These are phyloP conservation scores for Lepraria neglecta DNA, from an alignment of 495 filamentous ascomycete species.

Conservation along the genomic window DNA sequence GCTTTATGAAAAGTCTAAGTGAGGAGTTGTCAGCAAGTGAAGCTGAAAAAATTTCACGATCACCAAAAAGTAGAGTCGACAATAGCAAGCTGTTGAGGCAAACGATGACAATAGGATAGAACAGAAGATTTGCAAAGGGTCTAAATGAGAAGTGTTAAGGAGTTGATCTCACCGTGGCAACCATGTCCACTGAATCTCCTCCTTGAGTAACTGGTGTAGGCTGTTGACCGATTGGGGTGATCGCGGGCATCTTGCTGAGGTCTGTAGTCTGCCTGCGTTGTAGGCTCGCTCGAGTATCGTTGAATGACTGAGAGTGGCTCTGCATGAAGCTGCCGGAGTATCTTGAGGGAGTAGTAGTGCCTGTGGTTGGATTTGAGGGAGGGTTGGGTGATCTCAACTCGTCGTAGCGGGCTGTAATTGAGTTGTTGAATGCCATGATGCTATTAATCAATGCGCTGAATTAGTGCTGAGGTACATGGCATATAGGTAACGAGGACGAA, in stretches of 20 bases:
- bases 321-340: conserved; percentile 52
- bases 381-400: conserved; percentile 73
- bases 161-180: conserved; percentile 45
- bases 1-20: conserved; percentile 37
- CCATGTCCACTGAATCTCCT: conserved; percentile 52
- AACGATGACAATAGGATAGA: neutral
- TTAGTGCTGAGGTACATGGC: conserved; percentile 17
- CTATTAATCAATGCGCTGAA: conserved; percentile 10
- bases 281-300: conserved; percentile 63
- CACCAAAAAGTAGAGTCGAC: conserved; percentile 1
- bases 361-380: conserved; percentile 61
- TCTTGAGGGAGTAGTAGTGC: conserved; percentile 62
- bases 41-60: conserved; percentile 4
- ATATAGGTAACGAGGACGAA: neutral
- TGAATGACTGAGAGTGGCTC: conserved; percentile 46
- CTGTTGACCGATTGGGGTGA: conserved; percentile 65
- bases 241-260: conserved; percentile 74
- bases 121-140: neutral
- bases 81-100: neutral
- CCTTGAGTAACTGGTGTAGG: conserved; percentile 35
- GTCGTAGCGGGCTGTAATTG: conserved; percentile 60
- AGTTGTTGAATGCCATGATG: conserved; percentile 61
- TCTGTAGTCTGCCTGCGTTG: conserved; percentile 93
- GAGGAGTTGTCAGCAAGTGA: conserved; percentile 18
- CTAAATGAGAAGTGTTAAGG: conserved; percentile 2